Base-by-base conservation (phyloP, 75 land plant genomes). In the Isoetes taiwanensis region DNA sequence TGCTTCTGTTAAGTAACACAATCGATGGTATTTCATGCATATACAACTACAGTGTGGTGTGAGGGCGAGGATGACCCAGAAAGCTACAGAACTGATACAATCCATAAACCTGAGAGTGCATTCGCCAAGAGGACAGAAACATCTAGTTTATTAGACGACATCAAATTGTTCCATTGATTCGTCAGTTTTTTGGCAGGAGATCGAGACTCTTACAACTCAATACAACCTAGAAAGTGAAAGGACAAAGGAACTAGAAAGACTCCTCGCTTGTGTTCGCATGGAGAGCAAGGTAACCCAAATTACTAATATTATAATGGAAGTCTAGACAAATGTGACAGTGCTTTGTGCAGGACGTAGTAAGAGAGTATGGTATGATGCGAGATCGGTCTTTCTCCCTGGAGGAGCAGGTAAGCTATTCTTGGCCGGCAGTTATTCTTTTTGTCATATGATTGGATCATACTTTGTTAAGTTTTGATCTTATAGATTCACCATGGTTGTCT, bases 181-280 rank as follows among this genome's bases (percentile, higher is more conserved):
- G n/a, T n/a, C n/a, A n/a, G n/a, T n/a, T n/a, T n/a, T n/a, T n/a
- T n/a, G n/a, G 27, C 50, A 69, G 72, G 72, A 69, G 37, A 42
- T 34, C 27, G 72, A 69, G 43, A 33, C 65, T 1, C 17, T 62
- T 14, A 23, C 52, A 50, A 8, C 72, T 32, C 39, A 54, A 32
- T 62, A 69, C 34, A 62, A 35, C 42, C 21, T 55, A 52, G 72
- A 69, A 29, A 64, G 56, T 24, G 72, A 69, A 41, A 34, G 64
- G 34, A 59, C 62, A 27, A 54, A 60, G 42, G 65, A 62, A 53
- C 19, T 69, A 58, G 72, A 69, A 32, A 61, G 62, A n/a, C 55
- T 69, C 4, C 57, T 69, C 30, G 56, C 72, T 10, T 69, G 59
- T 37, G 59, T 69, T 25, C 72, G 72, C 9, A 38, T 69, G 43